These are phyloP conservation scores for Fusarium newnesense DNA, from an alignment of 2,329 filamentous ascomycete genomes.

Conservation along the genomic window DNA sequence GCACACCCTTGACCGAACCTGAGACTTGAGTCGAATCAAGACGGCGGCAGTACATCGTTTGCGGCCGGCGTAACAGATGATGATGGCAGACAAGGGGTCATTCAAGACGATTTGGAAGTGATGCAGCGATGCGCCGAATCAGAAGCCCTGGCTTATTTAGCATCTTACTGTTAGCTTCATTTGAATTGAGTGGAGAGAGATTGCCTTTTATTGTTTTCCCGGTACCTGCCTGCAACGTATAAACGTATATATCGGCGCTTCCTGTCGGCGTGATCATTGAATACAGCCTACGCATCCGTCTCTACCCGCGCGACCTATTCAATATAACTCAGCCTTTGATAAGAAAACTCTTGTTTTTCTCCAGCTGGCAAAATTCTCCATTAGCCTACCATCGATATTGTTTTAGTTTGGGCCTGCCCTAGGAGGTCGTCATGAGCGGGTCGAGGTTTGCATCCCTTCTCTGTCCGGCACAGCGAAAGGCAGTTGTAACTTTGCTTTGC, in stretches of 20 bases:
- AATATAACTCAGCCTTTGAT: neutral
- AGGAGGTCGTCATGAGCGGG: neutral
- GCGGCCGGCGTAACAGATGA: neutral
- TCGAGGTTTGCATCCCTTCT: neutral
- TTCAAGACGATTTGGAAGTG: neutral
- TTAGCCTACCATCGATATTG: neutral
- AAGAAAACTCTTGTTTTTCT: neutral
- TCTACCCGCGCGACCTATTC: neutral
- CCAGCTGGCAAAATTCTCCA: neutral
- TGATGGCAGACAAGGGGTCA: neutral
- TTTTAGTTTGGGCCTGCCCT: neutral
- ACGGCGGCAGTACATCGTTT: neutral
- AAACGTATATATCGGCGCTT: neutral
- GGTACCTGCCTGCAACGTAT: neutral
- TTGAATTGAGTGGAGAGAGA: neutral
- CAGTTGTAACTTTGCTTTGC: neutral
- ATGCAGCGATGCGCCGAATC: neutral
- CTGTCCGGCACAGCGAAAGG: neutral
- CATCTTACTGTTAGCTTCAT: neutral
- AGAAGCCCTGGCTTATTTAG: neutral
- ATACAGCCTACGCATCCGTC: neutral
- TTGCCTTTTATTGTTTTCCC: neutral
- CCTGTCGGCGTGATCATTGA: neutral
- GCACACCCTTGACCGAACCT: too few species aligned
- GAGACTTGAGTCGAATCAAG: neutral